Evolutionary conservation across 2,329 filamentous ascomycete species (phyloP).

Genomic region (Sporothrix brunneoviolacea): DNA sequence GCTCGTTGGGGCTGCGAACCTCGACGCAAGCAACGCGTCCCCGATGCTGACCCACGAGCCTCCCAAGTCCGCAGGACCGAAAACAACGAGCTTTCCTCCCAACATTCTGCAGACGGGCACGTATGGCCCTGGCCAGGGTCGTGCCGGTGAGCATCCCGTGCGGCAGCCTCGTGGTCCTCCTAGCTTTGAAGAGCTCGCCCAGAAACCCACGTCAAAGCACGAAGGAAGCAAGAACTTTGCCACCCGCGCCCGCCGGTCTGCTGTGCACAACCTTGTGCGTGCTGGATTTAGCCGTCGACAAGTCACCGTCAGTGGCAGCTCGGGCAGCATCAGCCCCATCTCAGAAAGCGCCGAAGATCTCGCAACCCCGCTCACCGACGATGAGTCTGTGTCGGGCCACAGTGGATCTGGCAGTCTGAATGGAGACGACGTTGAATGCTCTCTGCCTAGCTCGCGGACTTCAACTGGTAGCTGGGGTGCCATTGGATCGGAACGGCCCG

Average conservation of each 20-base stretch:
- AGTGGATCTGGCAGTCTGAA: constrained; percentile 76
- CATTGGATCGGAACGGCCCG: constrained; percentile 81
- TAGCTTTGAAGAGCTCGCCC: constrained; percentile 79
- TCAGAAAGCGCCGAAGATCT: constrained; percentile 68
- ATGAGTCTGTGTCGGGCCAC: constrained; percentile 66
- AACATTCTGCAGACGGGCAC: constrained; percentile 69
- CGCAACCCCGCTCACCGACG: constrained; percentile 64
- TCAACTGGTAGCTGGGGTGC: constrained; percentile 69
- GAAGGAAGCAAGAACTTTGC: constrained; percentile 98
- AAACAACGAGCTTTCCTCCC: constrained; percentile 70
- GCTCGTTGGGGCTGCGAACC: constrained; percentile 34
- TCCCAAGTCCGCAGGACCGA: constrained; percentile 61
- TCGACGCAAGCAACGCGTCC: constrained; percentile 46
- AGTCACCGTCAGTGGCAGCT: constrained; percentile 62
- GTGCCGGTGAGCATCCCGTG: constrained; percentile 87
- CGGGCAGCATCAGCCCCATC: constrained; percentile 78
- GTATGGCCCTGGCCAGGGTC: constrained; percentile 87
- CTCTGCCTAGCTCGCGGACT: constrained; percentile 67
- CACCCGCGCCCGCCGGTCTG: constrained; percentile 82
- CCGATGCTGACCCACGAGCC: constrained; percentile 40
- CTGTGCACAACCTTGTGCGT: constrained; percentile 83
- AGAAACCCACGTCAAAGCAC: constrained; percentile 84
- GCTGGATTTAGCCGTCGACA: constrained; percentile 83
- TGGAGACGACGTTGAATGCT: constrained; percentile 58
- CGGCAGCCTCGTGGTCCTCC: constrained; percentile 92